Evolutionary conservation across 148 eudicot genomes (phyloP), one percentile per base, ranked within the genome.

Genomic region (Mesembryanthemum crystallinum): DNA sequence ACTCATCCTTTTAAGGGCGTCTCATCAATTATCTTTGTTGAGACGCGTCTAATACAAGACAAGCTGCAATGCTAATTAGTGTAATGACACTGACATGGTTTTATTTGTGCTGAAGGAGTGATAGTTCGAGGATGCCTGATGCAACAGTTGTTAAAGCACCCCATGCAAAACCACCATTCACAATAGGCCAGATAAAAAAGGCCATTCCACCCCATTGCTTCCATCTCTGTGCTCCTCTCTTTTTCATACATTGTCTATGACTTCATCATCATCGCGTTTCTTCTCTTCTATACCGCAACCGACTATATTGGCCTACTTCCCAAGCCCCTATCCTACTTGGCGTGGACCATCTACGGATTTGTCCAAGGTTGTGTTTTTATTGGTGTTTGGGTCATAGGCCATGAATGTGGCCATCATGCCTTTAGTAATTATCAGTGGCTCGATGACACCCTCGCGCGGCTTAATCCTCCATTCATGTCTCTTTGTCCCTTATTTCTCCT

Each of bases 401-500:
- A 82, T 5, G 85, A 82, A 64, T 82, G 85, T 75, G 85, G 85
- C 20, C 85, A 82, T 77, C 85, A 82, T 33, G 85, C 85, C 32
- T 82, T 82, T 39, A 82, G 85, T 79, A 79, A 82, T 23, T 66
- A 82, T 69, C 85, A 75, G 32, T 82, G 85, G 85, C 79, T 82
- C 1, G 91, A 91, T 54, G 96, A 91, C 83, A 86, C 85, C 1
- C 90, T 91, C 0, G n/a, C n/a, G n/a, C n/a, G 98, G 98, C 64
- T 80, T 91, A 0, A 25, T 93, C 74, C 91, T 93, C 68, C 98
- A 93, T 74, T 91, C 98, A 0, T 76, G 70, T 55, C 92, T 93
- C 42, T 84, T 93, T 0, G 91, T 89, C 52, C 98, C 97, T 1
- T 93, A 87, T 81, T 93, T 93, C 80, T 93, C 97, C 0, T 93